Evolutionary conservation across 495 filamentous ascomycete species (phyloP).

Genomic region (Penicillium herquei): DNA sequence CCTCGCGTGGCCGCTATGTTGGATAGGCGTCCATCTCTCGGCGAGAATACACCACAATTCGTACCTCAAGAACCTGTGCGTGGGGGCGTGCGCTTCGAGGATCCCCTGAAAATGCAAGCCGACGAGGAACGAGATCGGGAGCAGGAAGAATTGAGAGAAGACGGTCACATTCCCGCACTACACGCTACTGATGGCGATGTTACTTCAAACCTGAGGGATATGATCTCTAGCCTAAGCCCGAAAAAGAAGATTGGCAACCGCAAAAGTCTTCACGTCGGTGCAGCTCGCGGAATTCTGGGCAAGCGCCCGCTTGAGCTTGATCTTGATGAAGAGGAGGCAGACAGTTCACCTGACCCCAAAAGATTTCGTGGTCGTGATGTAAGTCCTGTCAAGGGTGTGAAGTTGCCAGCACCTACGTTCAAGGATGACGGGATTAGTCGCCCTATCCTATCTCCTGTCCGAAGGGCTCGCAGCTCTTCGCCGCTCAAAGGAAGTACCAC

Average conservation of each 20-base stretch:
- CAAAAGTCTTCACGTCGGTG: slow-evolving; percentile 75
- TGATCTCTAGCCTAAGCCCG: slow-evolving; percentile 74
- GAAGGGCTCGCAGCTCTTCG: slow-evolving; percentile 32
- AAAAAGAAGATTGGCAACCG: slow-evolving; percentile 70
- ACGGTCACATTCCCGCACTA: slow-evolving; percentile 49
- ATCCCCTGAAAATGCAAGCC: slow-evolving; percentile 62
- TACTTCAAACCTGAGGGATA: slow-evolving; percentile 65
- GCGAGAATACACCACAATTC: slow-evolving; percentile 63
- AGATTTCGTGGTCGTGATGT: slow-evolving; percentile 66
- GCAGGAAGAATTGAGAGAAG: slow-evolving; percentile 61
- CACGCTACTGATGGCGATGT: slow-evolving; percentile 58
- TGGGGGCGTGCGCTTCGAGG: slow-evolving; percentile 61
- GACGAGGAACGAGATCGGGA: slow-evolving; percentile 69
- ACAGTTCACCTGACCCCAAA: slow-evolving; percentile 56
- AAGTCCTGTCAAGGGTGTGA: slow-evolving; percentile 76
- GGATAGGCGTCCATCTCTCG: slow-evolving; percentile 69
- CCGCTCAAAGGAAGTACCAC: slow-evolving; percentile 37
- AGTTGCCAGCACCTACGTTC: slow-evolving; percentile 61
- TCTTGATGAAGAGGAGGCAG: slow-evolving; percentile 60
- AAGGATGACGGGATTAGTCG: slow-evolving; percentile 62
- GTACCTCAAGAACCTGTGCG: slow-evolving; percentile 45
- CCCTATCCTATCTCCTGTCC: slow-evolving; percentile 48
- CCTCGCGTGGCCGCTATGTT: slow-evolving; percentile 72
- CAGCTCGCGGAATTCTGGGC: slow-evolving; percentile 70
- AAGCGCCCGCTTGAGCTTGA: slow-evolving; percentile 74